Base-by-base conservation (phyloP, 2,329 filamentous ascomycete genomes). In the Hymenoscyphus scutula region DNA sequence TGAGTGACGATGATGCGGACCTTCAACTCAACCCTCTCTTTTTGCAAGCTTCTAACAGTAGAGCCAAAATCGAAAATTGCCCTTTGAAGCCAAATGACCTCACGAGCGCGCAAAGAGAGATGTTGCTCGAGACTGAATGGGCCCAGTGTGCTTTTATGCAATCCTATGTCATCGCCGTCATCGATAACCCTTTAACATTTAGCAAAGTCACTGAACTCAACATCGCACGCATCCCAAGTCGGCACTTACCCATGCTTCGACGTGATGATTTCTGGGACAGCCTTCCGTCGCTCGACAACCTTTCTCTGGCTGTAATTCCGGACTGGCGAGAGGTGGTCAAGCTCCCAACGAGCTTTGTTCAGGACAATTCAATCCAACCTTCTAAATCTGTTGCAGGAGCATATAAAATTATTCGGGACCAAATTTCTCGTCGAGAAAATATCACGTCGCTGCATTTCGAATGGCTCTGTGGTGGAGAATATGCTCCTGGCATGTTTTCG, bases 111-210 rank as follows among this genome's bases (percentile, higher is more conserved):
- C 89, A 91, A 72, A 84, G 82, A 59, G 86, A 89, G 73, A 87
- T 89, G 84, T 74, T 91, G 1, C 76, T 88, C 41, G 87, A 90
- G 72, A 84, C 86, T 3, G 83, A 86, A 59, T 89, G 87, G 85
- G 87, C 87, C 6, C 87, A 90, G 66, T 79, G 83, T 59, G 87
- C 87, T 19, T 87, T 90, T 71, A 78, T 90, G 55, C 83, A 87
- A 56, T 88, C 87, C 0, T 90, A 88, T 67, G 82, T 86, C 66
- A 81, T 89, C 56, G 82, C 85, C 1, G 74, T 90, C 53, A 82
- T 86, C 27, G 85, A 89, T 69, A 88, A 88, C 63, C 76, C 77
- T 4, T 67, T 70, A 5, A 80, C 77, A 1, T 89, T 90, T 66
- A 63, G 70, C 7, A 74, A 78, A 5, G 78, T 91, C 53, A 82